A percentile compares a stretch with the other conserved stretches of the same genome.
These are phyloP conservation scores for Parmales sp. DNA, from an alignment of 108 stramenopile genomes.

Conservation along the genomic window DNA sequence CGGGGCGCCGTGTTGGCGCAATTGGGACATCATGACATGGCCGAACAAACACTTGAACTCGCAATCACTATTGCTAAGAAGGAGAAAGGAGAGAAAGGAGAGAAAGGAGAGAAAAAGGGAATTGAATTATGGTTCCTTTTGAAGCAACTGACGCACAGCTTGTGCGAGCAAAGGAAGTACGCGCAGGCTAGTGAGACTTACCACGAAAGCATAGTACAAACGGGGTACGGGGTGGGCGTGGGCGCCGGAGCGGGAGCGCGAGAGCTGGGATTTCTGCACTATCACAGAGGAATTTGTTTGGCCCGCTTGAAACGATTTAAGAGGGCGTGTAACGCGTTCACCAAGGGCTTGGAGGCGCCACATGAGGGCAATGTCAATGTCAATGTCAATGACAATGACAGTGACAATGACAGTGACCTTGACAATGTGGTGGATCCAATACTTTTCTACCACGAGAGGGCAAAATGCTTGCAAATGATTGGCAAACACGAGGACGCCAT, in stretches of 20 bases:
- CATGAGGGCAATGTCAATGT: no score
- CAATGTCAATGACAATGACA: no score
- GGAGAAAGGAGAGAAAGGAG: background rate
- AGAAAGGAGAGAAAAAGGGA: background rate
- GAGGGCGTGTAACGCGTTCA: background rate
- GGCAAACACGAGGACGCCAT: background rate
- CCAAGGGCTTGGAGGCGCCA: background rate
- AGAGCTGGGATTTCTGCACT: background rate
- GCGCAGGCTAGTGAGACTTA: background rate
- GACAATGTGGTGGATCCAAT: background rate
- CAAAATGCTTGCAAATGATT: background rate
- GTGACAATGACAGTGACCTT: background rate
- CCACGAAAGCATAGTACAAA: background rate
- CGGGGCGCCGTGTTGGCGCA: background rate
- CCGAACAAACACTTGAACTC: background rate
- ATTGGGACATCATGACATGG: background rate
- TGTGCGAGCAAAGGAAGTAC: background rate
- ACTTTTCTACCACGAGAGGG: background rate
- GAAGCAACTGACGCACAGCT: background rate
- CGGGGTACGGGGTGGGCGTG: background rate
- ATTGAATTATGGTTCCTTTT: background rate
- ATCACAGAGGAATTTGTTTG: background rate
- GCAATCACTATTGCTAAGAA: background rate
- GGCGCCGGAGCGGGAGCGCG: no score
- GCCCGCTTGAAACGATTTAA: background rate